Evolutionary conservation across 768 basidiomycete genomes (phyloP), one percentile per base, ranked within the genome.

Genomic region (Naganishia onofrii): DNA sequence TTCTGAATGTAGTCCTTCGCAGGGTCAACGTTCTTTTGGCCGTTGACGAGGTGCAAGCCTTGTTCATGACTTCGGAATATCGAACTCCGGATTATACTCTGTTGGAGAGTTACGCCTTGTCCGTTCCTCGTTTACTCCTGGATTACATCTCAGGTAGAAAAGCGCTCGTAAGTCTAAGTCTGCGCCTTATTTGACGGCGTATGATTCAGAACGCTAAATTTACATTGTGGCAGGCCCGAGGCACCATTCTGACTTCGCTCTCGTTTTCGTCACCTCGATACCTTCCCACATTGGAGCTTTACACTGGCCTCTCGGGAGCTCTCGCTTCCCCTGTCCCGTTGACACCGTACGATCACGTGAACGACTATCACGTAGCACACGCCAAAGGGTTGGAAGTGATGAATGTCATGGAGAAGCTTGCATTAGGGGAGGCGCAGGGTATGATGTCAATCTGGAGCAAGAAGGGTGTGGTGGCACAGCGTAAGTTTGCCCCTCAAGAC

Each of bases 21-120:
- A 48, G 65, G 23, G 44, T 29, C 65, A 29, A 51, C 12, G 48
- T 51, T 36, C 34, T 26, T 60, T 60, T 26, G 66, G 12, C 92
- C 0, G 83, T 94, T 0, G 93, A 96, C 73, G 93, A 95, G 74
- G 87, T 91, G 78, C 93, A 95, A 78, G 85, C 91, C 0, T 80
- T 96, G 29, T 92, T 90, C 75, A 82, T 83, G 55, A 82, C 81
- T 53, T 86, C 89, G 0, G 76, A 82, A 31, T 94, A 94, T 81
- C 86, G 87, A 29, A 88, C 91, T 68, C 89, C 90, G 15, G 87
- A 88, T 52, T 91, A 88, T 80, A 82, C 83, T 8, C 76, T 83
- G 12, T 87, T 95, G 66, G 86, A 88, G 68, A 83, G 91, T 0
- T 90, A 89, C 74, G 89, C 94, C 74, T 83, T 96, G 7, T 88